phyloP scores from a whole-genome alignment of 192 early-diverging fungal genomes.

The Thamnidium elegans region DNA sequence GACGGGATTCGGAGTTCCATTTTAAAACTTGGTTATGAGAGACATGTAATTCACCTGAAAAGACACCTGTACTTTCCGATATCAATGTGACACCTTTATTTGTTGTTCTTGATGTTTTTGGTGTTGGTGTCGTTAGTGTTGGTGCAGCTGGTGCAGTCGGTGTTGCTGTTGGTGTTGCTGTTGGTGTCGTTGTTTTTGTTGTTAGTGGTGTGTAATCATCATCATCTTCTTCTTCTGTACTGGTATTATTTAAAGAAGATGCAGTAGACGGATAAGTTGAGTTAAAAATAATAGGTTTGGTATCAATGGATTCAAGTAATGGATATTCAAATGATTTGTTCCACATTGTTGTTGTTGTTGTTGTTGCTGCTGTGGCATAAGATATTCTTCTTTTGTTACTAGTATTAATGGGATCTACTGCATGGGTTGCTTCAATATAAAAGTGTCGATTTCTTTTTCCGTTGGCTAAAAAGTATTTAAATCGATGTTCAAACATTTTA shows the following conservation, averaged over 20 bases:
- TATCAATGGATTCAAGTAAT: too few species aligned
- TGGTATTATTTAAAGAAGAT: not conserved
- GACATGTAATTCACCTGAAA: slow-evolving; percentile 20
- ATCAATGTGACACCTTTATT: too few species aligned
- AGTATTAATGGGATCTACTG: not conserved
- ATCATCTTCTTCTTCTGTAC: not conserved
- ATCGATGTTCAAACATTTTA: slow-evolving; percentile 25
- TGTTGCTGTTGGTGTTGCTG: too few species aligned
- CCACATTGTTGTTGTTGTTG: too few species aligned
- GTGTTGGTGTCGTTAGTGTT: too few species aligned
- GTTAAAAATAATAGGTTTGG: too few species aligned
- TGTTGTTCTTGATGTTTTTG: too few species aligned
- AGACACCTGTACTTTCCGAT: not conserved
- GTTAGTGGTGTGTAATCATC: not conserved
- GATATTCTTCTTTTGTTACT: not conserved
- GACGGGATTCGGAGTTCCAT: not conserved
- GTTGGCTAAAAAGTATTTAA: slow-evolving; percentile 47
- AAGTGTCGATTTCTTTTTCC: slow-evolving; percentile 46
- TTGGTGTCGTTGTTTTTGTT: too few species aligned
- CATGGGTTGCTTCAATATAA: slow-evolving; percentile 37
- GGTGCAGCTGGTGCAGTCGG: too few species aligned
- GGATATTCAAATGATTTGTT: too few species aligned
- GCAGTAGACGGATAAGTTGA: too few species aligned
- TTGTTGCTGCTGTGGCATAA: not conserved
- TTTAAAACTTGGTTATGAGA: slow-evolving; percentile 28